Evolutionary conservation across 208 protist genomes (phyloP), one percentile per base, ranked within the genome.

Genomic region (Crithidia mellificae): DNA sequence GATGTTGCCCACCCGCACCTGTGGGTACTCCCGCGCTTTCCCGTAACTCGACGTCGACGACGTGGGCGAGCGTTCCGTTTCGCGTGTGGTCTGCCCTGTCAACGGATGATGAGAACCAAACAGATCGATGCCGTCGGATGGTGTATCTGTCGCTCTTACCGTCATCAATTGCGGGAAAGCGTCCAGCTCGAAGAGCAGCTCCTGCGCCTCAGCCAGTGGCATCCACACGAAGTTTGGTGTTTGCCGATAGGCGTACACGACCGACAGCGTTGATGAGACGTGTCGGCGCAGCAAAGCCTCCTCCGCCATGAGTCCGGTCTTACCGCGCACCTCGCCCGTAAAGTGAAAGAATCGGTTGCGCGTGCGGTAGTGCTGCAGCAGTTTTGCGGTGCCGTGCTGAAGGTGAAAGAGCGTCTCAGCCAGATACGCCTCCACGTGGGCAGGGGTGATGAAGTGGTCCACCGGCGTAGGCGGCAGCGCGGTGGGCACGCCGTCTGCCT

Each of bases 211-310:
- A 27, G 63, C 68, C 49, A 95, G 74, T 34, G 90, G 90, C 90
- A 95, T 95, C 85, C 84, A 95, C 38, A 92, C 51, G 55, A 92
- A 66, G 1, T 75, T 88, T 7, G 90, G 87, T 57, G 88, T 80
- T 70, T 75, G 39, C 30, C 81, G 73, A 54, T 91, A 85, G 2
- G 82, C 74, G 55, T 85, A 72, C 6, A 90, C 83, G 14, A 89
- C 74, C 41, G 72, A 71, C 34, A 95, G 53, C 22, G 80, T 72
- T n/a, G 90, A 92, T 24, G 79, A 59, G 8, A 82, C 80, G 43
- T 87, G 78, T 7, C 85, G 79, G 6, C 67, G 82, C 11, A 59
- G 76, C 25, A 89, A 53, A 19, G 44, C 44, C 25, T 72, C 59
- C 32, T 85, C 79, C 3, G 38, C 15, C 43, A 76, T 25, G 29